Evolutionary conservation across 176 grass and related monocot genomes (phyloP), one percentile per base, ranked within the genome.

Genomic region (Oropetium thomaeum): DNA sequence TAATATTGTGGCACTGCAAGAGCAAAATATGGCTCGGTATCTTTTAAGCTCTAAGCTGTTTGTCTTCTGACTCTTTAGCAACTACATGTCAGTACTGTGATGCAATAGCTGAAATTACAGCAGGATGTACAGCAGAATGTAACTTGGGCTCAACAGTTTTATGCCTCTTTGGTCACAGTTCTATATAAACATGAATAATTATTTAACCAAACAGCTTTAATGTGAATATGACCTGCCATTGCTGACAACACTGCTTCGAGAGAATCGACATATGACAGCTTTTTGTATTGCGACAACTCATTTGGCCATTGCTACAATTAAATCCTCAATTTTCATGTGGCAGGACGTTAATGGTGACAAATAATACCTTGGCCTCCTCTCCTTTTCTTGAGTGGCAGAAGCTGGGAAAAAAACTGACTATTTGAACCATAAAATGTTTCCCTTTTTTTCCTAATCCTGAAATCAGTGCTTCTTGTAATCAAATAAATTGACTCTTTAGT

Each of bases 21-120:
- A 16, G 17, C 3, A 4, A 48, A 17, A 48, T 17, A 16, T 19
- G 6, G 17, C 57, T 1, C 14, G 26, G 38, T 63, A 7, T 70
- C 11, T 41, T 60, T 53, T 30, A 40, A 71, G 58, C 20, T 84
- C 23, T 78, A 54, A 58, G 12, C 55, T 51, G 16, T 40, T 40
- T 43, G 38, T 13, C 30, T 55, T 27, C 9, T 39, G n/a, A 78
- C 12, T 44, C 61, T 33, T 31, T 7, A 32, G n/a, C 14, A 44
- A 7, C 8, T 2, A 10, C n/a, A n/a, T n/a, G n/a, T n/a, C 68
- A 23, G 45, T 71, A 51, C 10, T 34, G 44, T 13, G 12, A 54
- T 2, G 3, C 34, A 67, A 27, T 22, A 40, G 20, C 32, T 71
- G 69, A 71, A 65, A 34, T 20, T 82, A 16, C 12, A n/a, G n/a